Conservation (phyloP, 2,329 filamentous ascomycete genomes). For the Colletotrichum tofieldiae region DNA sequence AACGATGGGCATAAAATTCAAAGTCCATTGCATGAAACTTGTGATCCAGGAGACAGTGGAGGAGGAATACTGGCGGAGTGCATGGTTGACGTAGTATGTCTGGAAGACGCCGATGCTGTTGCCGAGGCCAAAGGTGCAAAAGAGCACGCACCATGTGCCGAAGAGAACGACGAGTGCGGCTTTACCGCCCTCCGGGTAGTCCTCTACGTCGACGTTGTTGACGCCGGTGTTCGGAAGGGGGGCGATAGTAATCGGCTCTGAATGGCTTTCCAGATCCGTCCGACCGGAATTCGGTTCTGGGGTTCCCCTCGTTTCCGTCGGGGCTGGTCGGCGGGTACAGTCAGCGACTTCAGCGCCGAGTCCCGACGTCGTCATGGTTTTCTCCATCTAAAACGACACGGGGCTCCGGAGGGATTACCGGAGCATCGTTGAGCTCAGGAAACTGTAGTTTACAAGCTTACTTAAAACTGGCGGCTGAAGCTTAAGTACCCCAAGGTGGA, state of each 20-base stretch:
- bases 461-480: background rate
- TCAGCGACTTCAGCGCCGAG: background rate
- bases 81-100: slow-evolving; percentile 68
- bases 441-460: background rate
- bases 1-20: slow-evolving; percentile 63
- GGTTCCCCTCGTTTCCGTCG: background rate
- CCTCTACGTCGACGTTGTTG: slow-evolving; percentile 51
- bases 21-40: slow-evolving; percentile 62
- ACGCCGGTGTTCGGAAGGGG: slow-evolving; percentile 32
- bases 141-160: slow-evolving; percentile 60
- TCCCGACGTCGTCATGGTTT: background rate
- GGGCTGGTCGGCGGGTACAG: background rate
- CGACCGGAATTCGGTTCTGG: background rate
- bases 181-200: slow-evolving; percentile 70
- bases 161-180: slow-evolving; percentile 72
- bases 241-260: slow-evolving; percentile 2
- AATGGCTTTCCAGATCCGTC: slow-evolving; percentile 37
- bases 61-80: slow-evolving; percentile 62
- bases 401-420: background rate
- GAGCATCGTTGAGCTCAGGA: background rate
- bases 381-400: slow-evolving; percentile 13
- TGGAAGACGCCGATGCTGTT: slow-evolving; percentile 71
- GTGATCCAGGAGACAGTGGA: slow-evolving; percentile 74
- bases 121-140: slow-evolving; percentile 61
- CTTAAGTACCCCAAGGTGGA: slow-evolving; percentile 17